Evolutionary conservation across 192 early-diverging fungal species (phyloP).

Genomic region (Umbelopsis vinacea): DNA sequence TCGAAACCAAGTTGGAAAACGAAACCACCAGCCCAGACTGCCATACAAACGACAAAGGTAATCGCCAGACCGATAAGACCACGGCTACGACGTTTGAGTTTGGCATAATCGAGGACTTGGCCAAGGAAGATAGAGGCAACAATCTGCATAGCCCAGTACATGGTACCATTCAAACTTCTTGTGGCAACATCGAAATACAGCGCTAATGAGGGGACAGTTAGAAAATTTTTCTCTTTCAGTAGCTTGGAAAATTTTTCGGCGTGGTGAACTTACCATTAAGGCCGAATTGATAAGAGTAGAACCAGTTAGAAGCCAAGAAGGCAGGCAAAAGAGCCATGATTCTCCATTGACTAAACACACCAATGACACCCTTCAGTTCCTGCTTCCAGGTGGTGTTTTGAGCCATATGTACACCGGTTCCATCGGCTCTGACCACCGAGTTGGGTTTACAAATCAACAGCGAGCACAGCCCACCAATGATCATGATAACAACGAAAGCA

Average conservation of each 20-base stretch:
- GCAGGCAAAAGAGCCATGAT: constrained; percentile 69
- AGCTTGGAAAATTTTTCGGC: background rate
- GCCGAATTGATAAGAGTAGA: constrained; percentile 75
- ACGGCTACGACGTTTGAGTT: constrained; percentile 29
- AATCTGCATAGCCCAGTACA: constrained; percentile 66
- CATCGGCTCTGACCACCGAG: constrained; percentile 68
- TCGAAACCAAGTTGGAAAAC: constrained; percentile 40
- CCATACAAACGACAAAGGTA: constrained; percentile 27
- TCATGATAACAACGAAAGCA: constrained; percentile 39
- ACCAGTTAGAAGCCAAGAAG: constrained; percentile 77
- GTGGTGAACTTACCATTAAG: constrained; percentile 47
- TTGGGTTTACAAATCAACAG: constrained; percentile 41
- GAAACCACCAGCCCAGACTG: constrained; percentile 36
- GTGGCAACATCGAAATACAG: constrained; percentile 71
- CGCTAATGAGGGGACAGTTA: constrained; percentile 28
- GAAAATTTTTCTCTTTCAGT: background rate
- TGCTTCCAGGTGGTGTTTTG: constrained; percentile 63
- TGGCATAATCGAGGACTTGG: constrained; percentile 32
- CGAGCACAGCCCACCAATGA: constrained; percentile 26
- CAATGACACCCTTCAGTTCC: constrained; percentile 54
- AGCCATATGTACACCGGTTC: constrained; percentile 60
- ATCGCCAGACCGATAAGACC: constrained; percentile 29
- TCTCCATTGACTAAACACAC: constrained; percentile 63
- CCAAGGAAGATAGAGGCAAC: constrained; percentile 34
- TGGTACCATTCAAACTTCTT: constrained; percentile 68